A percentile compares a stretch with the other conserved stretches of the same genome.
Conservation (phyloP, 495 filamentous ascomycete species). For the Podospora australis region DNA sequence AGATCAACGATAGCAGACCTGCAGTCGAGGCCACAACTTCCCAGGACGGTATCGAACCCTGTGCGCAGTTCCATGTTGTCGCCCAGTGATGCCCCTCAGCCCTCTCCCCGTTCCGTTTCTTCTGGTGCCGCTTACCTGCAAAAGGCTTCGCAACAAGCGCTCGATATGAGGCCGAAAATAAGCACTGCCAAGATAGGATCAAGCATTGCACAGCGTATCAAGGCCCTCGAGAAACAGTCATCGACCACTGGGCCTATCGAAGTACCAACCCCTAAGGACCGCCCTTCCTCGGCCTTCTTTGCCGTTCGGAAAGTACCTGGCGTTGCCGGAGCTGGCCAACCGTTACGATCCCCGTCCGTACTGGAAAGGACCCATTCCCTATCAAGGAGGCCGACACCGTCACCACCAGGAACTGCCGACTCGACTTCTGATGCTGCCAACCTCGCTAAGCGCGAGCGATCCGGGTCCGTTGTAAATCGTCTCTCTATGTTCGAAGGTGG, state of each 20-base stretch:
- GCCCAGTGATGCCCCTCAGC: slow-evolving; percentile 33
- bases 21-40: slow-evolving; percentile 19
- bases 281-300: slow-evolving; percentile 44
- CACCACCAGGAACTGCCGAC: slow-evolving; percentile 38
- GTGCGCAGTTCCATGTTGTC: slow-evolving; percentile 36
- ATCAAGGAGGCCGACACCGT: slow-evolving; percentile 25
- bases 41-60: slow-evolving; percentile 44
- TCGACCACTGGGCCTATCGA: slow-evolving; percentile 27
- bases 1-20: slow-evolving; percentile 13
- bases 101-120: slow-evolving; percentile 39
- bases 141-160: slow-evolving; percentile 36
- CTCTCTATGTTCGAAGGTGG: slow-evolving; percentile 43
- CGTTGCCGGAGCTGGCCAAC: slow-evolving; percentile 27
- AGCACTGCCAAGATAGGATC: slow-evolving; percentile 78
- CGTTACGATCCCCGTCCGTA: slow-evolving; percentile 41
- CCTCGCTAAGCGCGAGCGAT: slow-evolving; percentile 27
- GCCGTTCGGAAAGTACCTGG: slow-evolving; percentile 42
- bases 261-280: slow-evolving; percentile 16
- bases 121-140: slow-evolving; percentile 43
- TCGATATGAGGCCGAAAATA: slow-evolving; percentile 53
- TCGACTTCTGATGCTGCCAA: slow-evolving; percentile 33
- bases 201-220: slow-evolving; percentile 84
- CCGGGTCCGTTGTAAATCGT: slow-evolving; percentile 39
- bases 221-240: slow-evolving; percentile 74
- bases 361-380: slow-evolving; percentile 36